Conservation (phyloP, 73 alveolate species). For the Paramecium tetraurelia region DNA sequence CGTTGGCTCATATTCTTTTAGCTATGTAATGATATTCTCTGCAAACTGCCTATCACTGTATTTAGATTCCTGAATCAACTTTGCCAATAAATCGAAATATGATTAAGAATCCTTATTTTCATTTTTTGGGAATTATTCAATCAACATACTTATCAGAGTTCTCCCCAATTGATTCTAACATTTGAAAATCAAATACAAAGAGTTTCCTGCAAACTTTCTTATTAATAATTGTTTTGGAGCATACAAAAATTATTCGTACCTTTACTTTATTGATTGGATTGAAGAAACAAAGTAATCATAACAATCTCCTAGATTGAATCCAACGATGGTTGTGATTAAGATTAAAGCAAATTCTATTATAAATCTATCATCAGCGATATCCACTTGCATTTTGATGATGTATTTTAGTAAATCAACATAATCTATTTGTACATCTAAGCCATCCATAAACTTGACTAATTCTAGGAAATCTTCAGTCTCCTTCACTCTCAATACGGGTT, state of each 20-base stretch:
- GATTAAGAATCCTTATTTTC: constrained; percentile 43
- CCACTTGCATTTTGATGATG: neutral
- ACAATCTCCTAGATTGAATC: neutral
- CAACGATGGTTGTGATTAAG: neutral
- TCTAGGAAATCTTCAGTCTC: neutral
- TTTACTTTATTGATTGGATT: neutral
- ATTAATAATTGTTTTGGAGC: neutral
- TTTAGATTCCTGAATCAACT: constrained; percentile 49
- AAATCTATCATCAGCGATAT: neutral
- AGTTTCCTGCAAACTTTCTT: neutral
- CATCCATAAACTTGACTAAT: neutral
- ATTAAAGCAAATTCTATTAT: neutral
- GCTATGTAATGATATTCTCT: neutral
- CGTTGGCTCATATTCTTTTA: constrained; percentile 40
- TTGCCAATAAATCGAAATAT: constrained; percentile 61
- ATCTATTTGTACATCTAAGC: neutral
- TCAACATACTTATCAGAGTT: neutral
- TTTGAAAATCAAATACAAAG: neutral
- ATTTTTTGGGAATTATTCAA: constrained; percentile 24
- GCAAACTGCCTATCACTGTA: constrained; percentile 22
- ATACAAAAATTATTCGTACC: neutral
- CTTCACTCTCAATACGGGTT: constrained; percentile 1
- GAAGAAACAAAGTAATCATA: neutral
- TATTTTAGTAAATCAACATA: neutral
- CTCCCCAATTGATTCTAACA: neutral